Evolutionary conservation across 176 grass and related monocot species (phyloP).

Genomic region (Alopecurus myosuroides): DNA sequence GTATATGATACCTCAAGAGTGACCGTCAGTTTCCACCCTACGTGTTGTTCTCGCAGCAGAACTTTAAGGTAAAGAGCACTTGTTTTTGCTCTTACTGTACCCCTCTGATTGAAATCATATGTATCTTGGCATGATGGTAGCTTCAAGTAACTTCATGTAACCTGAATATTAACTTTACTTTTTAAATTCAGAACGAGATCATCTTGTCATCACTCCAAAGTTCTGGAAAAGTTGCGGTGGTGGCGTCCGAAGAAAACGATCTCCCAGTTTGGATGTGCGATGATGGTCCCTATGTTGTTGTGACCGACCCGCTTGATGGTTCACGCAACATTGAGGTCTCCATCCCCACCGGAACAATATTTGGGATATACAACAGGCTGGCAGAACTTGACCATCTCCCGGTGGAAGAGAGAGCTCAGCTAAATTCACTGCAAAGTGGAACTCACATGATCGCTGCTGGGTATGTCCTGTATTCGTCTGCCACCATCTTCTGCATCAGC

Average conservation of each 20-base stretch:
- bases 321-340: slow-evolving; percentile 93
- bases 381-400: slow-evolving; percentile 77
- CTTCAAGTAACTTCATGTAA: background rate
- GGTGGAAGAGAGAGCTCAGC: slow-evolving; percentile 62
- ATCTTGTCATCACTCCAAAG: slow-evolving; percentile 64
- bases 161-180: background rate
- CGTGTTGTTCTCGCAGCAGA: background rate
- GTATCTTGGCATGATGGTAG: background rate
- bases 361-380: slow-evolving; percentile 78
- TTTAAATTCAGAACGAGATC: slow-evolving; percentile 72
- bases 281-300: slow-evolving; percentile 58
- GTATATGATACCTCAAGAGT: background rate
- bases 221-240: slow-evolving; percentile 79
- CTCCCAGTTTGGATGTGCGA: slow-evolving; percentile 57
- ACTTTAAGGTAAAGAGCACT: background rate
- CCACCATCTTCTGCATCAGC: slow-evolving; percentile 84
- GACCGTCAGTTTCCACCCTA: background rate
- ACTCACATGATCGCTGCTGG: slow-evolving; percentile 56
- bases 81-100: background rate
- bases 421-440: slow-evolving; percentile 83
- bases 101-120: background rate
- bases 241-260: slow-evolving; percentile 89
- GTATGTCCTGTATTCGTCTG: slow-evolving; percentile 89
- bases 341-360: slow-evolving; percentile 95
- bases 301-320: slow-evolving; percentile 84